phyloP scores from a whole-genome alignment of 2,329 filamentous ascomycete genomes.

The Pestalotiopsis sp. region DNA sequence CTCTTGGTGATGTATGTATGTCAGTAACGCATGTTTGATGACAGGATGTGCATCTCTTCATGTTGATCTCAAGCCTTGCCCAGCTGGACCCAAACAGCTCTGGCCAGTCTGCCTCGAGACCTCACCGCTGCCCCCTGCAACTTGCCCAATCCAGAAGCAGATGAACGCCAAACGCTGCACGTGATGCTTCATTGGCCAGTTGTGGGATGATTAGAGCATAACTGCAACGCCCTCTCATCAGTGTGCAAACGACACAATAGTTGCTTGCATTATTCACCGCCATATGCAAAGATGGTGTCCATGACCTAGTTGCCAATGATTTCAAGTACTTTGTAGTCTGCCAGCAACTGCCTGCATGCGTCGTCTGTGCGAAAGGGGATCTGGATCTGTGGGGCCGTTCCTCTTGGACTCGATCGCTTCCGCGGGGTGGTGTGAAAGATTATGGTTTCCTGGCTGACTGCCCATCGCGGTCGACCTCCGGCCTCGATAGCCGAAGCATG shows the following conservation, averaged over 20 bases:
- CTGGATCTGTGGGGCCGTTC: neutral
- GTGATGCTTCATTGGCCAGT: neutral
- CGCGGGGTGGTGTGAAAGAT: neutral
- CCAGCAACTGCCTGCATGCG: conserved; percentile 1
- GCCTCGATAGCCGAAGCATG: conserved; percentile 1
- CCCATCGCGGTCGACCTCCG: neutral
- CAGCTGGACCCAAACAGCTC: neutral
- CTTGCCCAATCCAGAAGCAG: neutral
- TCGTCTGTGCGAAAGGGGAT: conserved; percentile 4
- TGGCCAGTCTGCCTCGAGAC: neutral
- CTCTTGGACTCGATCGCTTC: neutral
- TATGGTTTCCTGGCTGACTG: neutral
- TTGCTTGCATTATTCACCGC: neutral
- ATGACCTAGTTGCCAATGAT: neutral
- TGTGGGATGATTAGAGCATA: neutral
- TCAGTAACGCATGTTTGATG: neutral
- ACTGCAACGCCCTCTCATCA: neutral
- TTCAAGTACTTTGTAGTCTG: neutral
- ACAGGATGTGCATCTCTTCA: neutral
- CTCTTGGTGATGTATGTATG: neutral
- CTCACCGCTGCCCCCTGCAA: conserved; percentile 4
- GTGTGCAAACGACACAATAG: neutral
- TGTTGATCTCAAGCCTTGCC: neutral
- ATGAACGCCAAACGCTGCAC: neutral
- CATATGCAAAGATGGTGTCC: neutral